Conservation (phyloP, 164 flowering plant genomes). For the Magnolia kwangsiensis region DNA sequence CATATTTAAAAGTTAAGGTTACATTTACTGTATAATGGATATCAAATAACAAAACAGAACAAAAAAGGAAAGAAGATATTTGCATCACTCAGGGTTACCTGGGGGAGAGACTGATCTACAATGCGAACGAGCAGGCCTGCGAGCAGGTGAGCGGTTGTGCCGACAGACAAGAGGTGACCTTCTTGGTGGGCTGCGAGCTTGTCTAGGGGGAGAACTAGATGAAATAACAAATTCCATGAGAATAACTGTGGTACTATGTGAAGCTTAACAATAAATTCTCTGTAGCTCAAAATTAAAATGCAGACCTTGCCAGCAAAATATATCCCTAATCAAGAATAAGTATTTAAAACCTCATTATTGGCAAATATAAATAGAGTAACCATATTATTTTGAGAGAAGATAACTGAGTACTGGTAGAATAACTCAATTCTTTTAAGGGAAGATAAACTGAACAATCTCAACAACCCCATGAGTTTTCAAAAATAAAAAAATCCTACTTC, state of each 20-base stretch:
- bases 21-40: not conserved
- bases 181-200: constrained; percentile 83
- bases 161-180: constrained; percentile 78
- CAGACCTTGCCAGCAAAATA: not conserved
- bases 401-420: not conserved
- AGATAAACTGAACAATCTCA: not conserved
- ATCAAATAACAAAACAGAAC: not conserved
- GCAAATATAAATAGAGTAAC: not conserved
- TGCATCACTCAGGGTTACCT: constrained; percentile 40
- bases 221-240: not conserved
- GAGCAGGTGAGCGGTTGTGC: constrained; percentile 87
- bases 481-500: too few relatives aligned
- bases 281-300: not conserved
- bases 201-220: constrained; percentile 77
- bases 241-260: not conserved
- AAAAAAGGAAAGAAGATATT: not conserved
- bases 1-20: too few relatives aligned
- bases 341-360: not conserved
- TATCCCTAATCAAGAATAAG: too few relatives aligned
- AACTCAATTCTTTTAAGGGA: not conserved
- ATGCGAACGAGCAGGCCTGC: constrained; percentile 72
- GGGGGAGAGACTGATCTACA: constrained; percentile 77
- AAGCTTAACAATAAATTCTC: not conserved
- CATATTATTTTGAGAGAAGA: not conserved
- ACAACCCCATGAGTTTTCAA: not conserved